Evolutionary conservation across 257 asterid genomes (phyloP).

Genomic region (Gentiana straminea): DNA sequence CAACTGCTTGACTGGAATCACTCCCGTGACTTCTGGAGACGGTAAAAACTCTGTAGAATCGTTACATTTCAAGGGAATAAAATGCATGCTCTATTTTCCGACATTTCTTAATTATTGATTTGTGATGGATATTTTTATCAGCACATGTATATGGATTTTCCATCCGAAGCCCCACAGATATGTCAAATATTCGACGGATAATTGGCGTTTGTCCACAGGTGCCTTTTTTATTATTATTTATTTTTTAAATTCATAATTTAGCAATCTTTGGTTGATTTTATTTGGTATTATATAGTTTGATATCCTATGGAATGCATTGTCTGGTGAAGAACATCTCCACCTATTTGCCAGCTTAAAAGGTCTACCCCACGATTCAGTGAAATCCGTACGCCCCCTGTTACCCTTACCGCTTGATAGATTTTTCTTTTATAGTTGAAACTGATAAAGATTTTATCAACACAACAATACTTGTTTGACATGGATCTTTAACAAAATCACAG

Average conservation of each 20-base stretch:
- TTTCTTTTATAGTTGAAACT: neutral
- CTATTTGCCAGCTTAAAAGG: constrained; percentile 87
- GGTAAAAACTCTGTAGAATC: constrained; percentile 30
- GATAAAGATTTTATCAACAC: too few species aligned
- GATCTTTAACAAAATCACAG: constrained; percentile 24
- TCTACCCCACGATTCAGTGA: constrained; percentile 44
- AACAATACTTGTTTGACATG: neutral
- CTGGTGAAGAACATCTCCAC: constrained; percentile 77
- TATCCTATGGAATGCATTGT: constrained; percentile 80
- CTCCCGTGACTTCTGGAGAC: constrained; percentile 83
- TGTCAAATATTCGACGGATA: constrained; percentile 70
- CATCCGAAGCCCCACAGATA: constrained; percentile 57
- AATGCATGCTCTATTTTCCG: neutral
- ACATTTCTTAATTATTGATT: neutral
- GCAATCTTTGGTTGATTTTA: constrained; percentile 9
- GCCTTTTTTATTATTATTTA: constrained; percentile 12
- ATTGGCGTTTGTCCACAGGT: constrained; percentile 97
- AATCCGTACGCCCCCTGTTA: constrained; percentile 30
- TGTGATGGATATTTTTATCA: constrained; percentile 13
- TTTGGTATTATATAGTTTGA: constrained; percentile 50
- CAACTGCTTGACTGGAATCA: constrained; percentile 82
- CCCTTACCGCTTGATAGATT: neutral
- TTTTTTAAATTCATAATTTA: neutral
- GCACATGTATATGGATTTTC: constrained; percentile 77
- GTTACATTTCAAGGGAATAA: neutral